Evolutionary conservation across 768 basidiomycete species (phyloP).

Genomic region (Leucosporidium scottii): DNA sequence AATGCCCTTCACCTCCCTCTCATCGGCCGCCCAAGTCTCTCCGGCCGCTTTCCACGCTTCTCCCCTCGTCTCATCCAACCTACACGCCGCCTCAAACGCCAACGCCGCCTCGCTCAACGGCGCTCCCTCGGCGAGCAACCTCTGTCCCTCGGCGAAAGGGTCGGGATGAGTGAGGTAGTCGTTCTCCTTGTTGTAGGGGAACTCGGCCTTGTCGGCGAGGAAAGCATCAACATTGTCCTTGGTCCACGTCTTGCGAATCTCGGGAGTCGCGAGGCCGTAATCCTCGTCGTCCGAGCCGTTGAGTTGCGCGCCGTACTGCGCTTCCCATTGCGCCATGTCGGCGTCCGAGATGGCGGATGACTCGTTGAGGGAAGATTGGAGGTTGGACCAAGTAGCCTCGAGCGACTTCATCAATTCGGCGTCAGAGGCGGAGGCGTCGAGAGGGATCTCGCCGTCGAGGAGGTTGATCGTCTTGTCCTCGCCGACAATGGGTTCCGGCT

Average conservation of each 20-base stretch:
- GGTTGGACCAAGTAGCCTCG: conserved; percentile 33
- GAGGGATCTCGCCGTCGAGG: conserved; percentile 19
- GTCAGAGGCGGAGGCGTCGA: conserved; percentile 30
- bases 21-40: conserved; percentile 59
- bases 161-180: conserved; percentile 33
- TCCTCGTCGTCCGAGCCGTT: conserved; percentile 30
- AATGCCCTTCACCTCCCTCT: conserved; percentile 46
- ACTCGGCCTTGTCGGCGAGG: conserved; percentile 28
- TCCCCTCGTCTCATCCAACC: conserved; percentile 64
- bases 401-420: conserved; percentile 31
- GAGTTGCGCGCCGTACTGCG: conserved; percentile 37
- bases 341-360: conserved; percentile 6
- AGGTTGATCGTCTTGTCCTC: conserved; percentile 14
- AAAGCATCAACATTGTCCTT: conserved; percentile 35
- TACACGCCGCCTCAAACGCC: conserved; percentile 83
- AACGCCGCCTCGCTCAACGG: conserved; percentile 80
- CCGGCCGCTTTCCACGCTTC: conserved; percentile 91
- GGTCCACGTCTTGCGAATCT: conserved; percentile 14
- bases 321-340: conserved; percentile 39
- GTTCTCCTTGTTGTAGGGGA: conserved; percentile 41
- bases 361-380: conserved; percentile 23
- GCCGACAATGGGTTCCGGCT: background rate
- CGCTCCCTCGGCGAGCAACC: conserved; percentile 67
- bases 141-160: conserved; percentile 58
- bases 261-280: conserved; percentile 15